Evolutionary conservation across 179 eudicot genomes (phyloP), one percentile per base, ranked within the genome.

Genomic region (Silene coronaria): DNA sequence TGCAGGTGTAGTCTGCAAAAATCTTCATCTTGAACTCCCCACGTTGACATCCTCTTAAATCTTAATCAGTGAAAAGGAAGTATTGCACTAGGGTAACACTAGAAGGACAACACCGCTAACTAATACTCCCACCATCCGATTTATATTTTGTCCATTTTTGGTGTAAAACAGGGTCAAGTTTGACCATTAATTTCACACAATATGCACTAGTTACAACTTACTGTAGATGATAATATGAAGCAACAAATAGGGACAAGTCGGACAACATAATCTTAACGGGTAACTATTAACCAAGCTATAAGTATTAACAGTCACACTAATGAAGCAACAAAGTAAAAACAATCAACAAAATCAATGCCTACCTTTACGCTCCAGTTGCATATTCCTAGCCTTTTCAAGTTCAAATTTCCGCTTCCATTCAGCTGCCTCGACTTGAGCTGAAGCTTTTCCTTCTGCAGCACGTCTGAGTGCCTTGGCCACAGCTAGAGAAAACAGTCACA

Each of bases 351-450:
- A 68, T 7, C n/a, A 62, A 67, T 17, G 46, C 11, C 24, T 70
- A 88, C 97, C 99, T 95, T 91, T 91, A 67, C 75, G 81, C 79
- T 88, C 95, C 80, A 91, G 77, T 83, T 78, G 91, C 81, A 84
- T 75, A 71, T 89, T 91, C 76, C 86, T 86, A 60, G 85, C 83
- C 84, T 83, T 89, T 85, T 92, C 99, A 75, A 92, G 81, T 82
- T 95, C 99, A 85, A 83, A 95, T 85, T 88, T 95, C n/a, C 99
- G 97, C 82, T 92, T 95, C 99, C 99, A 95, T 77, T 95, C 99
- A 85, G 87, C 86, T 65, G 99, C 99, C 81, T 92, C 99, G 38
- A 95, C 91, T 84, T 89, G 97, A 77, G 97, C 99, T 76, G 96
- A 84, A 76, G 99, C 97, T 86, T 95, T 95, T 27, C 96, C 99